phyloP scores from a whole-genome alignment of 176 grass and related monocot genomes.

The Metroxylon sagu region DNA sequence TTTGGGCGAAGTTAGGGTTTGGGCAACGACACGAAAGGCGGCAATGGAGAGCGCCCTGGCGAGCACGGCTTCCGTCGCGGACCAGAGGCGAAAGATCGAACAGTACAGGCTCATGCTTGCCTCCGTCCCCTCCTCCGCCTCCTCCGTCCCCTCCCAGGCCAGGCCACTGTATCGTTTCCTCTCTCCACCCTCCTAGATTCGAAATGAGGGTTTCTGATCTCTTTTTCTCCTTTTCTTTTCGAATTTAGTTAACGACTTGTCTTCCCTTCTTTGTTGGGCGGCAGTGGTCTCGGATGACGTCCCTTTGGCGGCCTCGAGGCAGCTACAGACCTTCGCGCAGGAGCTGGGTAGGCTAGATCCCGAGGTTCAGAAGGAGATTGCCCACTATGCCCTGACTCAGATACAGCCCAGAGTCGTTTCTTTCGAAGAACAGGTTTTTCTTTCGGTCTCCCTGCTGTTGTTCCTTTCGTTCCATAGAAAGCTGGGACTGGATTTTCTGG shows the following conservation, averaged over 20 bases:
- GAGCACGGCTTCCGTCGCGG: slow-evolving; percentile 53
- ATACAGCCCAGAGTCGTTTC: slow-evolving; percentile 95
- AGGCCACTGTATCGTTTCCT: slow-evolving; percentile 67
- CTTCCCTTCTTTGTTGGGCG: neutral
- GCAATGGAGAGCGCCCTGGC: slow-evolving; percentile 73
- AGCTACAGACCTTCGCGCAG: slow-evolving; percentile 84
- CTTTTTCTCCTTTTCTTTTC: no score
- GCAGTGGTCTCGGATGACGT: slow-evolving; percentile 94
- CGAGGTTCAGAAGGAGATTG: slow-evolving; percentile 83
- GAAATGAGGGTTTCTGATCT: no score
- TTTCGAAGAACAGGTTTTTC: slow-evolving; percentile 86
- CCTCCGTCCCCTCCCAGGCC: slow-evolving; percentile 64
- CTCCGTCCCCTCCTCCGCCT: slow-evolving; percentile 63
- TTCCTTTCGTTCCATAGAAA: no score
- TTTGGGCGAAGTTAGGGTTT: no score
- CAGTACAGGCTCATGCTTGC: slow-evolving; percentile 92
- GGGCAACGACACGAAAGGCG: neutral
- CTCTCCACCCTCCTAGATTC: neutral
- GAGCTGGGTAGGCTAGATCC: slow-evolving; percentile 81
- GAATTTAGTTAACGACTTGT: no score
- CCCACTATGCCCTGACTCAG: slow-evolving; percentile 80
- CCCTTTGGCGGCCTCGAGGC: slow-evolving; percentile 83
- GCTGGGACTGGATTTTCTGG: no score
- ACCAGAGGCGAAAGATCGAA: slow-evolving; percentile 96
- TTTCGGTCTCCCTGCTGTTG: neutral